Evolutionary conservation across 805 yeast species (phyloP).

Genomic region (Lachancea lanzarotensis): DNA sequence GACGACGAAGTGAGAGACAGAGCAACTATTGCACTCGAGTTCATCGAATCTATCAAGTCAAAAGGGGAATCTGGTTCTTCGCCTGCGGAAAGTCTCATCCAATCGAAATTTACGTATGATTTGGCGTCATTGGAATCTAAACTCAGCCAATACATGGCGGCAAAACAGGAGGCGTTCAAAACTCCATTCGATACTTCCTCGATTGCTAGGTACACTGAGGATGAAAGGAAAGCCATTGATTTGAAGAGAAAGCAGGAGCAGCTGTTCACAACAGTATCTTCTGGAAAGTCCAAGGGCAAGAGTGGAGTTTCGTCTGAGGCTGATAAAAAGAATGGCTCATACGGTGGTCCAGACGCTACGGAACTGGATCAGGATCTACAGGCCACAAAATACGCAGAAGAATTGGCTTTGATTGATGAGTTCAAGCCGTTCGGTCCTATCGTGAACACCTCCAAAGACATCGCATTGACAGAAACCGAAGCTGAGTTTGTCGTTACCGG

Average conservation of each 20-base stretch:
- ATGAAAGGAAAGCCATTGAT: conserved; percentile 61
- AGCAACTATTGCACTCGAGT: conserved; percentile 77
- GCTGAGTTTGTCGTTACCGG: conserved; percentile 87
- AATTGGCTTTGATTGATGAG: conserved; percentile 64
- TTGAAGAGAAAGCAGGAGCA: conserved; percentile 44
- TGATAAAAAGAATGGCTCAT: conserved; percentile 22
- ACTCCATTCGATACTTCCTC: conserved; percentile 65
- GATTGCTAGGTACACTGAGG: conserved; percentile 60
- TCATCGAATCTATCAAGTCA: conserved; percentile 42
- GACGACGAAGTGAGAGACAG: conserved; percentile 98
- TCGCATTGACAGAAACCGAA: conserved; percentile 80
- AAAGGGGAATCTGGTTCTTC: conserved; percentile 21
- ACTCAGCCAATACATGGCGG: conserved; percentile 58
- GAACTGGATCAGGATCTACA: conserved; percentile 33
- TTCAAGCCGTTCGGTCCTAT: conserved; percentile 66
- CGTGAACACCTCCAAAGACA: conserved; percentile 58
- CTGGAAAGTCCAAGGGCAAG: conserved; percentile 15
- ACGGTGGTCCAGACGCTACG: conserved; percentile 24
- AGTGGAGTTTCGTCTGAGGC: conserved; percentile 16
- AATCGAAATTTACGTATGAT: conserved; percentile 64
- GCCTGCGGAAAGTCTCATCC: conserved; percentile 41
- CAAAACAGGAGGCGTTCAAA: conserved; percentile 33
- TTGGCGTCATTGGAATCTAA: conserved; percentile 72
- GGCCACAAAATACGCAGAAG: conserved; percentile 65
- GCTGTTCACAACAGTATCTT: conserved; percentile 30